Base-by-base conservation (phyloP, 1,139 yeast species). In the Ashbya aceris region DNA sequence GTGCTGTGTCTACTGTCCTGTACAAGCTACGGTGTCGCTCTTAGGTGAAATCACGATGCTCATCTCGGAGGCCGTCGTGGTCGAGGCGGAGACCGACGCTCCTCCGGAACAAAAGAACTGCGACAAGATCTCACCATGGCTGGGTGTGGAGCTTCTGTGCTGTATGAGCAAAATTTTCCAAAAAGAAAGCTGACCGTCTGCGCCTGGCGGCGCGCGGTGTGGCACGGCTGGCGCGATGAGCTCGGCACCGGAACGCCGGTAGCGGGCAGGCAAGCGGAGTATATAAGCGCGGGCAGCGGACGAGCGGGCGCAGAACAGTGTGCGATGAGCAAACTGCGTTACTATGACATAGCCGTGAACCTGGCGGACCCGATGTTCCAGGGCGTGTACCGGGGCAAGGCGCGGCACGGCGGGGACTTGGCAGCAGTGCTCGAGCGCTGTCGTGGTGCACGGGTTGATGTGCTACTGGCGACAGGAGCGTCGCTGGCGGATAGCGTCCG, bases 281-380 rank as follows among this genome's bases (percentile, higher is more conserved):
- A 12, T 29, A 12, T 12, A 12, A 12, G 31, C 31, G 11, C 13
- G 11, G 31, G 31, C 6, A 29, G 31, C 31, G 31, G 13, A 11
- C 13, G 31, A 29, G 31, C 31, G 31, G 23, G 23, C 23, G 23
- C n/a, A 17, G 23, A 6, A 17, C 5, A 17, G 23, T 17, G 23
- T 17, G 23, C 23, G 23, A 17, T 17, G 23, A 17, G 23, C 23
- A 17, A 17, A 17, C 23, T 29, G 13, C 41, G 39, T 29, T 59
- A 52, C 44, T 58, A 56, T 47, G 74, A 70, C 48, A 69, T 71
- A 40, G 95, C 93, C 2, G 85, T 87, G 51, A 91, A 91, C 60
- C 73, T 91, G 55, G 82, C 95, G 1, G 98, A 91, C 59, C 69
- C 77, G 8, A 91, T 89, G 89, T 93, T 85, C 61, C 73, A 71